These are phyloP conservation scores for Clonostachys byssicola DNA, from an alignment of 2,329 filamentous ascomycete species.

Conservation along the genomic window DNA sequence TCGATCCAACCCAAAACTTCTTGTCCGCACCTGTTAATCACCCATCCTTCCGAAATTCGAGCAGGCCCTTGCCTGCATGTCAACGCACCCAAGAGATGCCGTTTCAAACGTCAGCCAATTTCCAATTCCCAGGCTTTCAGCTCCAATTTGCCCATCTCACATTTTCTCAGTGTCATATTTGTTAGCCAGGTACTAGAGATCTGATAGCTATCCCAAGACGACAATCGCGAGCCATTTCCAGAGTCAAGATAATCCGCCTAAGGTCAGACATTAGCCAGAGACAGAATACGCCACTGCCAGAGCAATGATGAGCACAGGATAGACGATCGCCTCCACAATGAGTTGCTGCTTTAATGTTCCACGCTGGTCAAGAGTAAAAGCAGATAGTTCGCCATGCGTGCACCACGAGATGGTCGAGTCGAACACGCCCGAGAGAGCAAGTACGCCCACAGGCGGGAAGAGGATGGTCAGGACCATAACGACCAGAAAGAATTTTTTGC, in stretches of 20 bases:
- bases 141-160: not conserved
- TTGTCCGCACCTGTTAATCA: no score
- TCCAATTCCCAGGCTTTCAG: no score
- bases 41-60: no score
- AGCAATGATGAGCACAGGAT: constrained; percentile 20
- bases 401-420: constrained; percentile 42
- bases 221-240: no score
- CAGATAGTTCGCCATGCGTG: constrained; percentile 37
- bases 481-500: constrained; percentile 27
- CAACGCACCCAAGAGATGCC: no score
- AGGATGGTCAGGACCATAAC: constrained; percentile 30
- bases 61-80: no score
- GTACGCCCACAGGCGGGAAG: constrained; percentile 41
- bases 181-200: not conserved
- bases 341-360: constrained; percentile 28
- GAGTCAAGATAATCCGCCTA: no score
- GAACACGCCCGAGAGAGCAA: constrained; percentile 38
- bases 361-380: constrained; percentile 25
- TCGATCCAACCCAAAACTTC: no score
- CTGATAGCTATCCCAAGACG: no score
- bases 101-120: no score
- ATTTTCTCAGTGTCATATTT: not conserved
- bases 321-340: constrained; percentile 23
- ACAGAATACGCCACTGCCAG: constrained; percentile 19
- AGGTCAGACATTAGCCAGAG: not conserved